A percentile compares a stretch with the other conserved stretches of the same genome.
Evolutionary conservation across 1,284 basidiomycete species (phyloP).

Genomic region (Phaffia rhodozyma): DNA sequence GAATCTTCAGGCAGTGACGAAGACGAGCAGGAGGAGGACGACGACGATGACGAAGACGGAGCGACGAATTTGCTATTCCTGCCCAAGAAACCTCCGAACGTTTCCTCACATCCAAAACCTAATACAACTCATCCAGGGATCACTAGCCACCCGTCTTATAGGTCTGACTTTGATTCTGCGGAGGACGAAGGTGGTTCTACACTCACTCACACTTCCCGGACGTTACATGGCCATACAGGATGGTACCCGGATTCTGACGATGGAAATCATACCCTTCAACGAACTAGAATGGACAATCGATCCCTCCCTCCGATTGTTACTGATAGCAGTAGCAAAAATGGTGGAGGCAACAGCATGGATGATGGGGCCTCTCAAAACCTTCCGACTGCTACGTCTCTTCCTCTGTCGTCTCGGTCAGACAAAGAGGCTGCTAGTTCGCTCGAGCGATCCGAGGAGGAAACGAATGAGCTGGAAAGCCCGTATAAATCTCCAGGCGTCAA

Average conservation of each 20-base stretch:
- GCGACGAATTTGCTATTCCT: slow-evolving; percentile 15
- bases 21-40: not conserved
- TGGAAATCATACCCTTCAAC: not conserved
- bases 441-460: not conserved
- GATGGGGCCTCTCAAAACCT: too few species aligned
- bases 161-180: too few species aligned
- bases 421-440: not conserved
- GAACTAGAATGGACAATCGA: slow-evolving; percentile 9
- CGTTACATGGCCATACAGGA: too few species aligned
- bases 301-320: slow-evolving; percentile 17
- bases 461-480: not conserved
- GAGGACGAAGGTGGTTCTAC: not conserved
- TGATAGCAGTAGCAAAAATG: not conserved
- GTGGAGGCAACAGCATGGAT: not conserved
- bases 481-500: not conserved
- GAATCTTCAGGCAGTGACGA: not conserved
- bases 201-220: not conserved
- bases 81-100: not conserved
- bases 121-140: not conserved
- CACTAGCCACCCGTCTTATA: too few species aligned
- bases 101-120: not conserved
- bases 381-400: not conserved
- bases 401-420: not conserved
- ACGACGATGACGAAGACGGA: slow-evolving; percentile 7
- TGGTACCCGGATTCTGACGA: not conserved